Base-by-base conservation (phyloP, 148 eudicot species). In the Cornus florida region DNA sequence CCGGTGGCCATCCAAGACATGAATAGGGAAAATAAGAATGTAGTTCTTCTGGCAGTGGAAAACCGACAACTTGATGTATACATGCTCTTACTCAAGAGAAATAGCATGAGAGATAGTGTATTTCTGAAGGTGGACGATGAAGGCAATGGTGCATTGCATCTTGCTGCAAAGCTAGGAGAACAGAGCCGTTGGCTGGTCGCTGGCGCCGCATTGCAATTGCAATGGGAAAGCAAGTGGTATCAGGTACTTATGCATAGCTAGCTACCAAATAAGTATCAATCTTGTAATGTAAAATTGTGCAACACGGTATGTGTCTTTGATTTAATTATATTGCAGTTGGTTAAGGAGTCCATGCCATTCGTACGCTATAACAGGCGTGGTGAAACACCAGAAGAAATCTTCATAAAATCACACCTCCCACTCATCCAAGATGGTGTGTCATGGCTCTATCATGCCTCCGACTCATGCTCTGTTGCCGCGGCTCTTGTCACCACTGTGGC, bases 201-300 rank as follows among this genome's bases (percentile, higher is more conserved):
- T 7, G 77, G 77, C 8, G 72, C 72, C 0, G 77, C 72, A 0
- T 32, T 79, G 28, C 82, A 79, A 46, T 73, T 79, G 82, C 82
- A 79, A 17, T 64, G 82, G 72, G 82, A 79, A 41, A 68, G 66
- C 62, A 73, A 73, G 65, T 79, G 82, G 82, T 79, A 43, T 53
- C 48, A 79, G 82, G 82, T 79, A 67, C 7, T 28, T 28, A 28
- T 28, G 0, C 28, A 28, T 28, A 28, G 28, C 28, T 28, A 28
- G 28, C 28, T 28, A 28, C 28, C 28, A 28, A 28, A 0, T 28
- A 28, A 28, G 28, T 28, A 28, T 28, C 28, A 28, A 28, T 28
- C 28, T 28, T 28, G 28, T 28, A 28, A 28, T 28, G 28, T 28
- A 28, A 28, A 28, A 28, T 28, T 28, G 28, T 28, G 28, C 28